A percentile compares a stretch with the other conserved stretches of the same genome.
Evolutionary conservation across 1,139 yeast genomes (phyloP).

Genomic region (Diutina sp.): DNA sequence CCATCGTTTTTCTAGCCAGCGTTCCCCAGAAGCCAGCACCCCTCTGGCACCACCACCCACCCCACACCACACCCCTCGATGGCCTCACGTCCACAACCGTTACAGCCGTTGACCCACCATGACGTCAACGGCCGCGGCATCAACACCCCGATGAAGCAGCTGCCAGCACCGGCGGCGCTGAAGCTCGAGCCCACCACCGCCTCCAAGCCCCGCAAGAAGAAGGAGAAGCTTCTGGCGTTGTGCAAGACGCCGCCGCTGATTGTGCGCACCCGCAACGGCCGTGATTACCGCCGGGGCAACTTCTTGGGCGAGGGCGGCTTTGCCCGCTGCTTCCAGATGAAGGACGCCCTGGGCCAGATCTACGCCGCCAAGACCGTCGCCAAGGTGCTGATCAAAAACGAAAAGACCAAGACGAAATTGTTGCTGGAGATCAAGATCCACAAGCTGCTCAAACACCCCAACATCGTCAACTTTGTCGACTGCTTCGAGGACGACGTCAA

Average conservation of each 20-base stretch:
- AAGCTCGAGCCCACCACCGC: background rate
- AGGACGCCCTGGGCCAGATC: conserved; percentile 73
- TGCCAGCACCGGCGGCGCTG: conserved; percentile 4
- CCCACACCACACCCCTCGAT: conserved; percentile 2
- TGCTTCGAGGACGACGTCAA: conserved; percentile 93
- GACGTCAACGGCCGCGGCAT: conserved; percentile 1
- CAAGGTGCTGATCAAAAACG: conserved; percentile 82
- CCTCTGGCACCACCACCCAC: background rate
- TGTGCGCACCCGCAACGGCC: conserved; percentile 75
- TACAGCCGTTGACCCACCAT: conserved; percentile 18
- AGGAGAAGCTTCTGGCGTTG: conserved; percentile 74
- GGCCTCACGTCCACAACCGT: conserved; percentile 15
- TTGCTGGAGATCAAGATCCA: conserved; percentile 93
- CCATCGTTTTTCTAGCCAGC: background rate
- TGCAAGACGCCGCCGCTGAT: conserved; percentile 94
- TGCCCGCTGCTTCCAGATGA: conserved; percentile 96
- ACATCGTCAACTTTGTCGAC: conserved; percentile 83
- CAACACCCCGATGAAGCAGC: conserved; percentile 6
- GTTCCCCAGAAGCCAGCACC: background rate
- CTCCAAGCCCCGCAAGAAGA: conserved; percentile 40
- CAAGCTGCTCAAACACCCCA: conserved; percentile 77
- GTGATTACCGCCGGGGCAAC: conserved; percentile 82
- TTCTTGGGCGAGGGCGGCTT: conserved; percentile 98
- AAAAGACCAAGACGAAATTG: conserved; percentile 80
- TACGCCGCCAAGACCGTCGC: conserved; percentile 98